A percentile compares a stretch with the other conserved stretches of the same genome.
These are phyloP conservation scores for Mortierella sp. DNA, from an alignment of 371 early-diverging fungal genomes.

Conservation along the genomic window DNA sequence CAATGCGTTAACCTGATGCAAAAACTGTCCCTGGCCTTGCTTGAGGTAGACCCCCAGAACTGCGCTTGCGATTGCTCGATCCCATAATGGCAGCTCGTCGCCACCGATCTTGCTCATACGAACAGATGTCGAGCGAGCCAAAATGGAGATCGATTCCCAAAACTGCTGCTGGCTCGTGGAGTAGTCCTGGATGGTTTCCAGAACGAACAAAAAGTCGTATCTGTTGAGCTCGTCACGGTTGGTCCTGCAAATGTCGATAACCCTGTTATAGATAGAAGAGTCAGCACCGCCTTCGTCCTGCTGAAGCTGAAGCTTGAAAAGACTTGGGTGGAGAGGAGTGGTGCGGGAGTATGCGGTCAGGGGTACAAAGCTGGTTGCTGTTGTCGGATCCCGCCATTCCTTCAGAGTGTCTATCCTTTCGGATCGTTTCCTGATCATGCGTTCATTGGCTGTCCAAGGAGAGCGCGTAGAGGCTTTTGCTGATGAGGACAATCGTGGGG, in stretches of 20 bases:
- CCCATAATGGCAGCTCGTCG: slow-evolving; percentile 14
- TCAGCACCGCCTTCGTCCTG: neutral
- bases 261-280: neutral
- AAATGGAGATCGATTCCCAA: slow-evolving; percentile 37
- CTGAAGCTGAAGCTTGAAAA: slow-evolving; percentile 20
- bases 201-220: slow-evolving; percentile 35
- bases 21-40: slow-evolving; percentile 18
- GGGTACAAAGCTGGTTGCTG: neutral
- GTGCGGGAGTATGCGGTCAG: neutral
- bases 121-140: slow-evolving; percentile 19
- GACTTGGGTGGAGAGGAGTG: slow-evolving; percentile 21
- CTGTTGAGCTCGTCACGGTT: slow-evolving; percentile 1
- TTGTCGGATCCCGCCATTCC: slow-evolving; percentile 15
- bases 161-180: slow-evolving; percentile 44
- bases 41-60: slow-evolving; percentile 27
- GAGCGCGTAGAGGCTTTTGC: neutral
- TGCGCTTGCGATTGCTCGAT: slow-evolving; percentile 15
- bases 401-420: slow-evolving; percentile 30
- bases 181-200: slow-evolving; percentile 34
- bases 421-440: slow-evolving; percentile 28
- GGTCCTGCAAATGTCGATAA: slow-evolving; percentile 13
- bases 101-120: neutral
- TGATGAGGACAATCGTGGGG: neutral
- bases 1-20: slow-evolving; percentile 24
- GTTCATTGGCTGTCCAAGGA: neutral